Conservation (phyloP, 1,284 basidiomycete genomes). For the Lentinus polychrous region DNA sequence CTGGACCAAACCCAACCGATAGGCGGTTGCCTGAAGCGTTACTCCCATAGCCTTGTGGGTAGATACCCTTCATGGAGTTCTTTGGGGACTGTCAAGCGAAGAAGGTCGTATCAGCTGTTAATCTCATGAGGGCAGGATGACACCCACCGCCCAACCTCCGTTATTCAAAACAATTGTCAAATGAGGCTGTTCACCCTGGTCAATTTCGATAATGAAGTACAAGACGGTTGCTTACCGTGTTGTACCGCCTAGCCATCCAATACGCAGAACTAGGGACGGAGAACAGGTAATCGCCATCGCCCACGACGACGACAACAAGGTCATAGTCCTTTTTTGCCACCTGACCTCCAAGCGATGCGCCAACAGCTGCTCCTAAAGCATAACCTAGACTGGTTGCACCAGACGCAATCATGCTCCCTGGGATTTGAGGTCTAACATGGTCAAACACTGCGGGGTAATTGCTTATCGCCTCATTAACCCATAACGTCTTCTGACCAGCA, state of each 20-base stretch:
- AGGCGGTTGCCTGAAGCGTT: constrained; percentile 39
- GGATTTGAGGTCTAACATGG: constrained; percentile 45
- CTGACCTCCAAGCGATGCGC: constrained; percentile 42
- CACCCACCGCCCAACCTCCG: constrained; percentile 55
- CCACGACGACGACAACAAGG: constrained; percentile 50
- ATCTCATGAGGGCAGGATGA: constrained; percentile 15
- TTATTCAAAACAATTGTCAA: constrained; percentile 67
- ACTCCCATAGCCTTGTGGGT: constrained; percentile 53
- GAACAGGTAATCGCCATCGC: constrained; percentile 65
- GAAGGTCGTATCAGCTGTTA: constrained; percentile 6
- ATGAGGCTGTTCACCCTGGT: constrained; percentile 43
- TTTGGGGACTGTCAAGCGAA: constrained; percentile 41
- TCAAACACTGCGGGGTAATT: constrained; percentile 48
- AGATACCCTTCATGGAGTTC: constrained; percentile 55
- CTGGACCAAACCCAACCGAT: constrained; percentile 58
- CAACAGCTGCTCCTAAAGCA: constrained; percentile 57
- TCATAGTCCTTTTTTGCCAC: constrained; percentile 33
- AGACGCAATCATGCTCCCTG: constrained; percentile 45
- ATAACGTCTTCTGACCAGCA: constrained; percentile 33
- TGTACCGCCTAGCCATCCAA: constrained; percentile 65
- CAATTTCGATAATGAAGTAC: background rate
- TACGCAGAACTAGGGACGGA: constrained; percentile 57
- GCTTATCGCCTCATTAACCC: constrained; percentile 60
- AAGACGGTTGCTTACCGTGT: constrained; percentile 40
- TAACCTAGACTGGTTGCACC: constrained; percentile 62